These are phyloP conservation scores for Lactarius sp. DNA, from an alignment of 768 basidiomycete species.

Conservation along the genomic window DNA sequence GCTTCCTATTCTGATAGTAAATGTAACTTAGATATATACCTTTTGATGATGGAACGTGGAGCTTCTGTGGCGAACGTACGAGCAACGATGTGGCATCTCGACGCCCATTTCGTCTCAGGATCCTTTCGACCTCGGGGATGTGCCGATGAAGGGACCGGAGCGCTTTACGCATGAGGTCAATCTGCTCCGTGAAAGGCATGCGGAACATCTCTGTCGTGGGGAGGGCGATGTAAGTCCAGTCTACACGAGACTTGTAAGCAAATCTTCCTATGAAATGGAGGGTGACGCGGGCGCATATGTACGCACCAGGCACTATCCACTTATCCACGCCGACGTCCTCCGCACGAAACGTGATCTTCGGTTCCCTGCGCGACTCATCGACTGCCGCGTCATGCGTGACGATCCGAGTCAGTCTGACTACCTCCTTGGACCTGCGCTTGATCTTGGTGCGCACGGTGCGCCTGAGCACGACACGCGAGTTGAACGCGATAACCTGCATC, in stretches of 20 bases:
- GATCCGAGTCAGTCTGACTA: neutral
- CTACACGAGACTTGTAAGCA: neutral
- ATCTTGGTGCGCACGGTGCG: slow-evolving; percentile 2
- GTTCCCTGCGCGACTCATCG: neutral
- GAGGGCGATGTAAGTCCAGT: slow-evolving; percentile 17
- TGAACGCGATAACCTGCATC: neutral
- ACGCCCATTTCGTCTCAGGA: neutral
- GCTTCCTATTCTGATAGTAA: neutral
- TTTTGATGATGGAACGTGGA: neutral
- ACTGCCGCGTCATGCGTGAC: slow-evolving; percentile 18
- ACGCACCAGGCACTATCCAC: slow-evolving; percentile 18
- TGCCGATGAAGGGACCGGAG: neutral
- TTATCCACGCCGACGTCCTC: slow-evolving; percentile 19
- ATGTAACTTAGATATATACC: neutral
- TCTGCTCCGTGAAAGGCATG: slow-evolving; percentile 7
- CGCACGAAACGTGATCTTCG: too few species aligned
- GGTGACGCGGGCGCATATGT: neutral
- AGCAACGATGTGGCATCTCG: neutral
- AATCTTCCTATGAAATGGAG: neutral
- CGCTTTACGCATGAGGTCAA: slow-evolving; percentile 12
- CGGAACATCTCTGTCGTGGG: slow-evolving; percentile 10
- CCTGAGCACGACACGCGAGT: neutral
- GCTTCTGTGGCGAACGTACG: neutral
- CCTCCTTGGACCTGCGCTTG: slow-evolving; percentile 13
- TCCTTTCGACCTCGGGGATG: neutral